A percentile compares a stretch with the other conserved stretches of the same genome.
phyloP scores from a whole-genome alignment of 2,329 filamentous ascomycete species.

The Dactylellina leptospora region DNA sequence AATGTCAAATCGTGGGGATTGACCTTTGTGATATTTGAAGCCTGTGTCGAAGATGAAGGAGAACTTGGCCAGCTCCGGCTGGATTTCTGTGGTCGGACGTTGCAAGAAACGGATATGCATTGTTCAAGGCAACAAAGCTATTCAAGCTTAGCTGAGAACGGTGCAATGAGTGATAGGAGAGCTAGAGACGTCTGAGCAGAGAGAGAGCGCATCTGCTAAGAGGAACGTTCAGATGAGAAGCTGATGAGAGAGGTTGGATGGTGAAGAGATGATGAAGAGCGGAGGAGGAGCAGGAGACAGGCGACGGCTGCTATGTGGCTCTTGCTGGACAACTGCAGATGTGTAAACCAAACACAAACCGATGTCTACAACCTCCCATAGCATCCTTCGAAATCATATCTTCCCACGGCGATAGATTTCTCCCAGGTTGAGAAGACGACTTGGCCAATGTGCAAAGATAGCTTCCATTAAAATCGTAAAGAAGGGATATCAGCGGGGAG shows the following conservation, averaged over 20 bases:
- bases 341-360: background rate
- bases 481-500: constrained; percentile 3
- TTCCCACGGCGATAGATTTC: too few relatives aligned
- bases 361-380: background rate
- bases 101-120: constrained; percentile 38
- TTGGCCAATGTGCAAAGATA: background rate
- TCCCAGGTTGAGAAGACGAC: too few relatives aligned
- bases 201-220: too few relatives aligned
- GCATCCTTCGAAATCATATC: too few relatives aligned
- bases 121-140: background rate
- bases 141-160: background rate
- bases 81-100: constrained; percentile 2
- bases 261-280: background rate
- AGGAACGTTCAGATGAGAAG: too few relatives aligned
- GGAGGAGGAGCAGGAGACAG: background rate
- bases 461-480: constrained; percentile 12
- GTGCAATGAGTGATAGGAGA: background rate
- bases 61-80: constrained; percentile 28
- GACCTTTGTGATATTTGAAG: constrained; percentile 28
- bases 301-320: too few relatives aligned
- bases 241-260: background rate
- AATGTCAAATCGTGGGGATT: constrained; percentile 25
- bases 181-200: background rate
- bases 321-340: background rate
- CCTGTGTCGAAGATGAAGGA: constrained; percentile 24